Conservation (phyloP, 2,329 filamentous ascomycete genomes). For the Aureobasidium sp. region DNA sequence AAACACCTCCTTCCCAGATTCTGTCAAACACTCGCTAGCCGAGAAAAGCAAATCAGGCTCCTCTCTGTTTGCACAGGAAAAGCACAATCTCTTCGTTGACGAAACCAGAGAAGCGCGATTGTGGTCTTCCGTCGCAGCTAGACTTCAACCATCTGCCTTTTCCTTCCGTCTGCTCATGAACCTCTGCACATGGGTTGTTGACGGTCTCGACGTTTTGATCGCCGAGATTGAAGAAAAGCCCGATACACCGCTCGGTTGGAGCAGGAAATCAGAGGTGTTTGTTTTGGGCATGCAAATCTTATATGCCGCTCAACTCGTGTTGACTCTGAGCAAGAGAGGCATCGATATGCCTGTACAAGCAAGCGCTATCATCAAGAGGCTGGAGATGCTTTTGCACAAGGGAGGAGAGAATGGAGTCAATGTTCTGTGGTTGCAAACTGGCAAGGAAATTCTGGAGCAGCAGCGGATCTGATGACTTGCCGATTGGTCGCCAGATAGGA, state of each 20-base stretch:
- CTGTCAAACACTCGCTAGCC: slow-evolving; percentile 20
- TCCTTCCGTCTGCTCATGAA: slow-evolving; percentile 18
- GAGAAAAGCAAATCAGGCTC: slow-evolving; percentile 43
- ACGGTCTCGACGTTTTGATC: slow-evolving; percentile 41
- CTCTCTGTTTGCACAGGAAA: slow-evolving; percentile 76
- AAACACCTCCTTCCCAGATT: slow-evolving; percentile 18
- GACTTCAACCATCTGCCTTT: slow-evolving; percentile 19
- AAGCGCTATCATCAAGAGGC: slow-evolving; percentile 19
- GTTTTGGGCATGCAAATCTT: slow-evolving; percentile 44
- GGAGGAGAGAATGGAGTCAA: slow-evolving; percentile 22
- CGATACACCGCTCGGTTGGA: slow-evolving; percentile 67
- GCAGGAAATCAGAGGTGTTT: slow-evolving; percentile 60
- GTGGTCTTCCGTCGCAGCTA: slow-evolving; percentile 53
- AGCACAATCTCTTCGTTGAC: slow-evolving; percentile 91
- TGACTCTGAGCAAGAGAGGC: slow-evolving; percentile 18
- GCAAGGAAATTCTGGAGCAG: slow-evolving; percentile 25
- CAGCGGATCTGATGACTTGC: not conserved
- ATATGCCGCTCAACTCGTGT: slow-evolving; percentile 32
- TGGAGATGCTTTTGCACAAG: slow-evolving; percentile 22
- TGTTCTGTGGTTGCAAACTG: slow-evolving; percentile 29
- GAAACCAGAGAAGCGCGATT: slow-evolving; percentile 62
- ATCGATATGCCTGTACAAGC: slow-evolving; percentile 15
- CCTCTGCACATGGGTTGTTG: slow-evolving; percentile 39
- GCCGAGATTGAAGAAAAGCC: slow-evolving; percentile 26
- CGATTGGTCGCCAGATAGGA: too few species aligned